Base-by-base conservation (phyloP, 2,329 filamentous ascomycete genomes). In the Aureobasidium lini region DNA sequence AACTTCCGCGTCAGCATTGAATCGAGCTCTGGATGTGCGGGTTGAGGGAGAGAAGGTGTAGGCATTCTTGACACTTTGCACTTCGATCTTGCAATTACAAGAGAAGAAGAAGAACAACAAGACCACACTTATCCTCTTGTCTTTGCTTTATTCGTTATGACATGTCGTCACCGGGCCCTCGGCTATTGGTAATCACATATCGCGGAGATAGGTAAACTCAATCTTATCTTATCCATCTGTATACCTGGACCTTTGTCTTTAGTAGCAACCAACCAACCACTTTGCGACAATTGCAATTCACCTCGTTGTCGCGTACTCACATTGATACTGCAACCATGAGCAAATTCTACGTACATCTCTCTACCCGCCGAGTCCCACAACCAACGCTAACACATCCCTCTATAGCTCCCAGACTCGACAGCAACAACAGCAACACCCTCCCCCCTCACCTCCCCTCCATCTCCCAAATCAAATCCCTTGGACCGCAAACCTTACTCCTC, bases 1-100 rank as follows among this genome's bases (percentile, higher is more conserved):
- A 91, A 93, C 70, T 86, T 89, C 61, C 83, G 79, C 66, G 85
- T 84, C 67, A 94, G 78, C 84, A 90, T 90, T 39, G 83, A 84
- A 70, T 86, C 83, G 66, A 81, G 73, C 63, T 80, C 76, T 60
- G 78, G 72, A 71, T 85, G 81, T 39, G 81, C 80, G 54, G 84
- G 83, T 64, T 78, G 76, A 31, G 84, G 84, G 57, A 85, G 76
- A 58, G 75, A 73, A 48, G 79, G 79, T 61, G 69, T 67, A 69
- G 73, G 74, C 61, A 64, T 66, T 47, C 39, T 57, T 40, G 31
- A 18, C 10, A n/a, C 34, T 3, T 18, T 6, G 6, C 3, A 28
- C 48, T 39, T 54, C 28, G 16, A 16, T 28, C 32, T 54, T 29
- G 13, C 4, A 46, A 31, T 10, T 23, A 8, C 31, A 39, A 18